Conservation (phyloP, 257 asterid genomes). For the Eucommia ulmoides region DNA sequence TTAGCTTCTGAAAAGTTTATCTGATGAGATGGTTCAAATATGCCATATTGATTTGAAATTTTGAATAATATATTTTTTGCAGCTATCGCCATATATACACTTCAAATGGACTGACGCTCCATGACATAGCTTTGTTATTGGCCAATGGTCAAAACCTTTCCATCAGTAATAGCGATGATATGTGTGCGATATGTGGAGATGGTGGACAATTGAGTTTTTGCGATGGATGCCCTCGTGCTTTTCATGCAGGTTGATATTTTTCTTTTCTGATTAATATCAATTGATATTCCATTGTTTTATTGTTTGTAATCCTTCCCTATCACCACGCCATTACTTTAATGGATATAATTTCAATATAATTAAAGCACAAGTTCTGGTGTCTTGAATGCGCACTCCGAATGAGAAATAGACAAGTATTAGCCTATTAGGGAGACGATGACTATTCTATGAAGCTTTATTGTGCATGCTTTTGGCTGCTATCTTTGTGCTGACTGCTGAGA, state of each 20-base stretch:
- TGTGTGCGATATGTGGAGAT: constrained; percentile 92
- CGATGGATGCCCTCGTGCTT: constrained; percentile 94
- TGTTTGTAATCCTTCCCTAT: no score
- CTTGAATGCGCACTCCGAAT: no score
- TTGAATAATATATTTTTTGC: constrained; percentile 16
- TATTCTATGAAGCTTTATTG: no score
- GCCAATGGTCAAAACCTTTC: constrained; percentile 75
- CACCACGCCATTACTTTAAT: no score
- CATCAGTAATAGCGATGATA: constrained; percentile 75
- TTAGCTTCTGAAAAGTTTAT: constrained; percentile 10
- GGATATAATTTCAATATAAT: no score
- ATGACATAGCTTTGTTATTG: constrained; percentile 90
- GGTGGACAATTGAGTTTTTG: constrained; percentile 72
- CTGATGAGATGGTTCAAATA: constrained; percentile 3
- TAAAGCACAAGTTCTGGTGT: no score
- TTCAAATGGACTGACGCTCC: constrained; percentile 84
- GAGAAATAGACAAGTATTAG: no score
- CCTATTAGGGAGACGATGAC: no score
- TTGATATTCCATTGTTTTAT: background rate
- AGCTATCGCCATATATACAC: constrained; percentile 93
- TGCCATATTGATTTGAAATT: constrained; percentile 5
- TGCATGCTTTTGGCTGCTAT: no score
- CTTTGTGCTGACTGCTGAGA: no score
- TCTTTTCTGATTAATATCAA: background rate
- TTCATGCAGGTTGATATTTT: constrained; percentile 55